phyloP scores from a whole-genome alignment of 208 protist species.

The Leishmania turanica region DNA sequence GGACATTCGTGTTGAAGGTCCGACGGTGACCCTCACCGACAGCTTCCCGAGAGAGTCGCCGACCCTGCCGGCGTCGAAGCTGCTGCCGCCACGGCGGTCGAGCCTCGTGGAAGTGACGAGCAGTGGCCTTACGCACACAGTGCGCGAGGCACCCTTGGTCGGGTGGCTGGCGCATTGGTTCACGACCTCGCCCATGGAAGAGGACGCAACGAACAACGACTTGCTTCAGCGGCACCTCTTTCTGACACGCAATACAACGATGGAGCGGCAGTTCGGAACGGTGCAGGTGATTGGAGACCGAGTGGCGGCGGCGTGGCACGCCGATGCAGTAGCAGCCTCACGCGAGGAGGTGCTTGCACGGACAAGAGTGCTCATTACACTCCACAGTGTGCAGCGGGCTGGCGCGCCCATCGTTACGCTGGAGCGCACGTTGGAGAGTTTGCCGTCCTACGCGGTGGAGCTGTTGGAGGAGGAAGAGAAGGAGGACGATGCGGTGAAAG shows the following conservation, averaged over 20 bases:
- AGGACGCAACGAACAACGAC: constrained; percentile 8
- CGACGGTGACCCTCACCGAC: constrained; percentile 21
- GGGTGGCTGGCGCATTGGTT: constrained; percentile 26
- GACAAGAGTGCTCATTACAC: constrained; percentile 23
- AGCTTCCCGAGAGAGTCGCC: constrained; percentile 10
- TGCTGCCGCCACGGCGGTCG: constrained; percentile 24
- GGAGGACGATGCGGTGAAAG: background rate
- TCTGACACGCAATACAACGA: constrained; percentile 22
- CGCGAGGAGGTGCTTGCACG: constrained; percentile 12
- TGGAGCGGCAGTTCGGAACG: constrained; percentile 45
- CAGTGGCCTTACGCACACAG: constrained; percentile 63
- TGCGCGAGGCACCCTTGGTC: constrained; percentile 24
- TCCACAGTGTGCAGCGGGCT: constrained; percentile 12
- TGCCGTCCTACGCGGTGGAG: constrained; percentile 31
- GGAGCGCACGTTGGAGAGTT: constrained; percentile 14
- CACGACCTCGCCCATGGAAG: constrained; percentile 7
- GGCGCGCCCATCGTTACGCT: constrained; percentile 13
- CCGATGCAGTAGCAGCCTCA: background rate
- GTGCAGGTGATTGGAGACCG: constrained; percentile 21
- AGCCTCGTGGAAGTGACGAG: constrained; percentile 66
- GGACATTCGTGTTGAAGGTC: constrained; percentile 17
- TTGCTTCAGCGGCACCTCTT: constrained; percentile 34
- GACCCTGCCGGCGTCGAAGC: constrained; percentile 14
- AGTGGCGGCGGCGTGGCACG: background rate
- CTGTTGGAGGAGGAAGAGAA: constrained; percentile 3